Conservation (phyloP, 116 monocot genomes). For the Zostera marina region DNA sequence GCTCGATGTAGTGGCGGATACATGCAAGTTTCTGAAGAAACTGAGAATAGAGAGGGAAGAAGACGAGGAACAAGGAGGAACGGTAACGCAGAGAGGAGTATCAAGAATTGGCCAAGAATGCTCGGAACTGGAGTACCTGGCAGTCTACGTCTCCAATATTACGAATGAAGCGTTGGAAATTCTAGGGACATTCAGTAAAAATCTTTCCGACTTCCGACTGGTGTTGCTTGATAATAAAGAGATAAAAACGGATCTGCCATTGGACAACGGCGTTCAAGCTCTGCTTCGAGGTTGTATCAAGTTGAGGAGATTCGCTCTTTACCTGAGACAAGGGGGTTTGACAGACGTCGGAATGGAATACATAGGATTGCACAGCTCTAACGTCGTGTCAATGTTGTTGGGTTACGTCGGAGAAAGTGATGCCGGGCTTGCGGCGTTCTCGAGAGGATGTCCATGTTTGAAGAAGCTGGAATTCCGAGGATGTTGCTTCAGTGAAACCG, state of each 20-base stretch:
- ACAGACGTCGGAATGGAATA: slow-evolving; percentile 67
- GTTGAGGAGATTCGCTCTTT: slow-evolving; percentile 70
- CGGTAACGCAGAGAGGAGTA: slow-evolving; percentile 70
- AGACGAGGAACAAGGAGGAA: slow-evolving; percentile 79
- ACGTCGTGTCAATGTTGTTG: slow-evolving; percentile 63
- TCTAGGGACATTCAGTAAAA: slow-evolving; percentile 57
- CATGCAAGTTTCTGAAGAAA: slow-evolving; percentile 53
- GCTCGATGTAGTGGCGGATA: slow-evolving; percentile 59
- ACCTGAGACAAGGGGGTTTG: slow-evolving; percentile 66
- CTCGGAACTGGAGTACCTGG: slow-evolving; percentile 57
- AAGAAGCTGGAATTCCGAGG: slow-evolving; percentile 84
- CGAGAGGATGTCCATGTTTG: slow-evolving; percentile 47
- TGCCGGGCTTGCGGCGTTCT: slow-evolving; percentile 37
- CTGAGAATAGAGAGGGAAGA: slow-evolving; percentile 86
- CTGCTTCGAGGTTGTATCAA: slow-evolving; percentile 61
- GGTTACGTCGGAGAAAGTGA: slow-evolving; percentile 76
- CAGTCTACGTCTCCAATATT: slow-evolving; percentile 79
- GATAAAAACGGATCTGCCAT: slow-evolving; percentile 55
- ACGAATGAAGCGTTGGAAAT: slow-evolving; percentile 68
- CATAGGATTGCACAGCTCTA: slow-evolving; percentile 44
- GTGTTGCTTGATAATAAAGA: slow-evolving; percentile 70
- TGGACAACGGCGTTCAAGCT: slow-evolving; percentile 74
- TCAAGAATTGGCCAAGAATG: slow-evolving; percentile 54
- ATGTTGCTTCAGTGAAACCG: slow-evolving; percentile 79
- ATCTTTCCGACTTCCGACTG: slow-evolving; percentile 68